Percentiles rank a stretch among this genome's conserved stretches.
These are phyloP conservation scores for Melanomma pulvis-pyrius DNA, from an alignment of 495 filamentous ascomycete species.

Conservation along the genomic window DNA sequence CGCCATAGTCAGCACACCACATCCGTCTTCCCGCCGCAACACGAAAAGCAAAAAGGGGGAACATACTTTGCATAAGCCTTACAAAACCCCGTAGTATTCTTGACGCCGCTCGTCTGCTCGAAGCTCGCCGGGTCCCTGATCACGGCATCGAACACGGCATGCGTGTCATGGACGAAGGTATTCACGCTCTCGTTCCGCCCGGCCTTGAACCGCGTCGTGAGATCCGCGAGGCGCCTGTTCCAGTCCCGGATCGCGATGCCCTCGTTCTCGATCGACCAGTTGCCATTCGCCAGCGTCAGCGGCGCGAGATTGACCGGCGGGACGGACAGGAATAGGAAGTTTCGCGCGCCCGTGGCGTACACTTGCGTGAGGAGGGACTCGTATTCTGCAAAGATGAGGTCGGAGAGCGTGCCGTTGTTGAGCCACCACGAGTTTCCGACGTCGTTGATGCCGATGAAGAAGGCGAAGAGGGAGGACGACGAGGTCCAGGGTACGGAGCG, in stretches of 20 bases:
- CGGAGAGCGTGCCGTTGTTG: slow-evolving; percentile 53
- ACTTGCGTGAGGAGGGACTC: slow-evolving; percentile 55
- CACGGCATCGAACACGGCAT: slow-evolving; percentile 37
- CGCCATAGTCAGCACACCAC: slow-evolving; percentile 23
- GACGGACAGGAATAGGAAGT: slow-evolving; percentile 75
- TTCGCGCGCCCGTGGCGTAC: slow-evolving; percentile 67
- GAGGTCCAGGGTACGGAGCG: slow-evolving; percentile 59
- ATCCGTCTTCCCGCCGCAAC: too few relatives aligned
- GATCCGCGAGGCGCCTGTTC: slow-evolving; percentile 35
- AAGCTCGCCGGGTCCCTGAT: slow-evolving; percentile 38
- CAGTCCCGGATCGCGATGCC: slow-evolving; percentile 37
- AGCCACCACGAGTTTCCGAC: slow-evolving; percentile 65
- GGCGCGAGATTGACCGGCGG: slow-evolving; percentile 73
- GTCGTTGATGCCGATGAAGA: slow-evolving; percentile 84
- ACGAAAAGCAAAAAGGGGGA: background rate
- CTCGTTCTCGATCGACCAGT: slow-evolving; percentile 22
- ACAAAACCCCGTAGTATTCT: slow-evolving; percentile 61
- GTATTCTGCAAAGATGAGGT: slow-evolving; percentile 62
- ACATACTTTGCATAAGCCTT: slow-evolving; percentile 58
- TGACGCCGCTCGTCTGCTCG: slow-evolving; percentile 46
- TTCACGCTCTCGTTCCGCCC: slow-evolving; percentile 35
- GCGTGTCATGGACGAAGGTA: slow-evolving; percentile 43
- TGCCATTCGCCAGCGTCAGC: slow-evolving; percentile 43
- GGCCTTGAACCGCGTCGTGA: slow-evolving; percentile 30
- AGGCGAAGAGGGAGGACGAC: slow-evolving; percentile 60